Percentiles rank a stretch among this genome's conserved stretches.
Conservation (phyloP, 768 basidiomycete genomes). For the Lentinula detonsa region DNA sequence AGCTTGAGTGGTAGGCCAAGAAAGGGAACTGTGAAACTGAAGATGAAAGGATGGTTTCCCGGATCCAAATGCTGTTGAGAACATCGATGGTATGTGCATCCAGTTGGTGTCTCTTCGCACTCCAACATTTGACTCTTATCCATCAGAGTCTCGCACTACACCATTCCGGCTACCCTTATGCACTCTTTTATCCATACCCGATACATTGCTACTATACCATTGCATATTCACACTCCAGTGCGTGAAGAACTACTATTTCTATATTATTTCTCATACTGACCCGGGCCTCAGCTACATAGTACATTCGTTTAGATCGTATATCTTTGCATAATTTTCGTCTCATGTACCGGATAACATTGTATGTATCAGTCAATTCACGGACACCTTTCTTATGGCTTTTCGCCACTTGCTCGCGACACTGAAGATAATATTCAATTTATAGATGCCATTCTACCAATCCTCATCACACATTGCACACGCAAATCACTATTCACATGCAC, state of each 20-base stretch:
- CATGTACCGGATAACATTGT: slow-evolving; percentile 27
- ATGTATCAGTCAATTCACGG: slow-evolving; percentile 17
- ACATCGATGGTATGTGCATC: neutral
- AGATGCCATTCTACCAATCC: neutral
- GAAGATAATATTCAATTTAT: neutral
- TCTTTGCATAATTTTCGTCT: slow-evolving; percentile 22
- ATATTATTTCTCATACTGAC: slow-evolving; percentile 7
- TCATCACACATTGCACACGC: neutral
- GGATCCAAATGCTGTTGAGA: slow-evolving; percentile 62
- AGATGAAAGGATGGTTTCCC: slow-evolving; percentile 57
- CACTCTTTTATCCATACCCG: slow-evolving; percentile 26
- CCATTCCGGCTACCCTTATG: neutral
- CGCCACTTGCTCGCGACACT: neutral
- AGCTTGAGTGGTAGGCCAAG: slow-evolving; percentile 67
- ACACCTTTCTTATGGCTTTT: neutral
- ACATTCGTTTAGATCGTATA: slow-evolving; percentile 6
- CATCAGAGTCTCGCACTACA: neutral
- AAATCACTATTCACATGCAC: neutral
- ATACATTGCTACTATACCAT: slow-evolving; percentile 28
- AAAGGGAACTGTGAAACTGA: slow-evolving; percentile 55
- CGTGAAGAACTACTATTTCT: slow-evolving; percentile 12
- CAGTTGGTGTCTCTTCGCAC: neutral
- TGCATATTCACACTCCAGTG: slow-evolving; percentile 19
- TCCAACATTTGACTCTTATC: neutral
- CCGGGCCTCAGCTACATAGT: neutral